A percentile compares a stretch with the other conserved stretches of the same genome.
Conservation (phyloP, 352 stramenopile species). For the Phytophthora lateralis region DNA sequence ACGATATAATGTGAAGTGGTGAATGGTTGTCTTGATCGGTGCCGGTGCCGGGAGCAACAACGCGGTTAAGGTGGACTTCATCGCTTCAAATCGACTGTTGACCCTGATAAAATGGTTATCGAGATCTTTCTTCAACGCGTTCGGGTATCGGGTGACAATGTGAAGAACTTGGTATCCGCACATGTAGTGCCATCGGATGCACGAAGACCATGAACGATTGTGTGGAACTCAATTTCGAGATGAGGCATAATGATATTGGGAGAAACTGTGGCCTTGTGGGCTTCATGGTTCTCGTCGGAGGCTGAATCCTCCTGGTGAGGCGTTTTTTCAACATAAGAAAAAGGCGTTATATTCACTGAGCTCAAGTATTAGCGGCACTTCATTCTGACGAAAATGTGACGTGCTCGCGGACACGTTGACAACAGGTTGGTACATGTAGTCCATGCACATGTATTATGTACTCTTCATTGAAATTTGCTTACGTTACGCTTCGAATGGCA, state of each 20-base stretch:
- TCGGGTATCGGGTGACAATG: slow-evolving; percentile 3
- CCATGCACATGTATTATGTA: no score
- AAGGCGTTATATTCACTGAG: no score
- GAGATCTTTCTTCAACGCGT: slow-evolving; percentile 10
- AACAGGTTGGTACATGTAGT: no score
- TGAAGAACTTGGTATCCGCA: slow-evolving; percentile 27
- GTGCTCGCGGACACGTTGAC: no score
- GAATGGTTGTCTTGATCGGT: background rate
- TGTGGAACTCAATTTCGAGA: slow-evolving; percentile 11
- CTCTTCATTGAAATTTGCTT: no score
- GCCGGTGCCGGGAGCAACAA: background rate
- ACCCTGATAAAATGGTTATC: slow-evolving; percentile 20
- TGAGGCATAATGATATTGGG: slow-evolving; percentile 16
- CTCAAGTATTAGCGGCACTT: no score
- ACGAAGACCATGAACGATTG: slow-evolving; percentile 21
- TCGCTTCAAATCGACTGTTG: slow-evolving; percentile 8
- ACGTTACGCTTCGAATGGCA: no score
- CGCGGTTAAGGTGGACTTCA: background rate
- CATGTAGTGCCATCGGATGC: slow-evolving; percentile 10
- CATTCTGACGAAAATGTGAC: no score
- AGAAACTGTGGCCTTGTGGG: slow-evolving; percentile 13
- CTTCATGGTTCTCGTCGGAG: slow-evolving; percentile 3
- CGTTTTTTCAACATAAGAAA: no score
- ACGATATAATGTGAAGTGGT: no score
- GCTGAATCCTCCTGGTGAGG: no score